Evolutionary conservation across 1,284 basidiomycete genomes (phyloP), one percentile per base, ranked within the genome.

Genomic region (Apiotrichum veenhuisii): DNA sequence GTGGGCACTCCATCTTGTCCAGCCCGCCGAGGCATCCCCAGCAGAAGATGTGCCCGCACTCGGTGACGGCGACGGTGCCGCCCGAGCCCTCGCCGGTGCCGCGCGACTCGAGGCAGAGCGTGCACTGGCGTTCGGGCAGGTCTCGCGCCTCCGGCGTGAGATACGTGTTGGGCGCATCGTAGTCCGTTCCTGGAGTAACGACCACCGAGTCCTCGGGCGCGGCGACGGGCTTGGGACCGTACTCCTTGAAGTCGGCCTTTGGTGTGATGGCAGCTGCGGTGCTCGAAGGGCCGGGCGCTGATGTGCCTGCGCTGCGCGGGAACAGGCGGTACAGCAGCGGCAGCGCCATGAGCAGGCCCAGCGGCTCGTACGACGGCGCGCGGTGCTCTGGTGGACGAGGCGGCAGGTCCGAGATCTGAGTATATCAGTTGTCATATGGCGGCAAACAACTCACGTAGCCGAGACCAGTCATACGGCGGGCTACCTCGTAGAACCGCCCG

Each of bases 21-120:
- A 88, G 85, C 84, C 93, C 93, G 89, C 48, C 88, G 85, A 96
- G 89, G 72, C 93, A 97, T 60, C 81, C 84, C 93, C 93, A 97
- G 71, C 91, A 94, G 76, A 95, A 96, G 45, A 95, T 75, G 77
- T 96, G 93, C 0, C 93, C 93, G 67, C 93, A 96, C 71, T 95
- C 92, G 0, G 93, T 96, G 26, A 89, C 86, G 64, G 87, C 88
- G 4, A 69, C 68, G 52, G 86, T 76, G 10, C 75, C 75, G 5
- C 73, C 75, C 38, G 68, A 72, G 0, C 73, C 76, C 40, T 74
- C 68, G 3, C 70, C 70, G 85, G 69, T 87, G 81, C 27, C 86
- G 85, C 70, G 88, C 78, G 77, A 90, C 85, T 93, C 89, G 54
- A 95, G 77, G 69, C 91, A 95, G 7, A 95, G 80, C 2, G 90